Base-by-base conservation (phyloP, 2,329 filamentous ascomycete species). In the Claviceps quebecensis region DNA sequence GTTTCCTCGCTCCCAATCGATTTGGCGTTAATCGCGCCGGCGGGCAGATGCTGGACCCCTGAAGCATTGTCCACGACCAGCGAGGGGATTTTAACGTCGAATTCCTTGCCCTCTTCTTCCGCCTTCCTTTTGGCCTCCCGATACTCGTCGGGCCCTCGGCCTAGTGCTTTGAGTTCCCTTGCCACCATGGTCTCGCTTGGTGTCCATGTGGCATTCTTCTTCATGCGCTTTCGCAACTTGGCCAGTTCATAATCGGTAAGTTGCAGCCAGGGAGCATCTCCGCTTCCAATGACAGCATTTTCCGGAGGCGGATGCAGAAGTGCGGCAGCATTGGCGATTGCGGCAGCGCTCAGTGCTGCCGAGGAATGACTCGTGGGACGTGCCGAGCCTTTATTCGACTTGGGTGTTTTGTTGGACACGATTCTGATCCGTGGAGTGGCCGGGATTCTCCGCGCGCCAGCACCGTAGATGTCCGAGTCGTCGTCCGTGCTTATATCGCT, bases 111-210 rank as follows among this genome's bases (percentile, higher is more conserved):
- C 45, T 81, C 75, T 19, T 77, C 78, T 56, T 85, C 79, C 1
- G 83, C 84, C 60, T 77, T 74, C 59, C 75, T 75, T 67, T 81
- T 81, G 6, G 83, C 82, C 45, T 73, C 72, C 44, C 70, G 72
- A 58, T 77, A 84, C 6, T 77, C 77, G 49, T 83, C 80, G 16
- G 79, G 73, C 2, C 81, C 81, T 45, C 87, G 81, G 1, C 82
- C 82, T 17, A 87, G 74, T 19, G 73, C 72, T 63, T 85, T 85
- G 1, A 93, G 76, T 65, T 91, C 86, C 34, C 86, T 75, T 16
- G 84, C 79, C 56, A 91, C 86, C 87, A 93, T 93, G 0, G 87
- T 90, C 59, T 87, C 84, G 56, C 85, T 90, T 0, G 87, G 87
- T 2, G 80, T 82, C 87, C 87, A 93, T 4, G 86, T 83, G 0